Evolutionary conservation across 2,329 filamentous ascomycete genomes (phyloP).

Genomic region (Aspergillus fumigatus): DNA sequence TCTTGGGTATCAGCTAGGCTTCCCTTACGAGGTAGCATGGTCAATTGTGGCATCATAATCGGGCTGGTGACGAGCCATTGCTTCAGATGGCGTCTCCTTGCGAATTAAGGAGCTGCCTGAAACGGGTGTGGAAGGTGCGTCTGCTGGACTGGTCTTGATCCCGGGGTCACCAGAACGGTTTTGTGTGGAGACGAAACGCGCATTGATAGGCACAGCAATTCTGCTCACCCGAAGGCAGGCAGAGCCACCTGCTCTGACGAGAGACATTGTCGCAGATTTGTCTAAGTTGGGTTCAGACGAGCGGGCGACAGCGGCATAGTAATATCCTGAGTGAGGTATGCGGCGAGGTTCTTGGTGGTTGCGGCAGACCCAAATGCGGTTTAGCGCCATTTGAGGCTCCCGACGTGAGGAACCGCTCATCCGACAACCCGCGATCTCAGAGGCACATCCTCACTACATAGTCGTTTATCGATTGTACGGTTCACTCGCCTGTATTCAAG

Average conservation of each 20-base stretch:
- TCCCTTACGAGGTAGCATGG: slow-evolving; percentile 80
- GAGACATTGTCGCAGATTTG: slow-evolving; percentile 53
- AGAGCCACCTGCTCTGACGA: slow-evolving; percentile 53
- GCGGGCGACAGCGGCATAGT: slow-evolving; percentile 28
- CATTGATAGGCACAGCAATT: slow-evolving; percentile 29
- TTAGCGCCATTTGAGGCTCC: slow-evolving; percentile 31
- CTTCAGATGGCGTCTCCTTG: slow-evolving; percentile 47
- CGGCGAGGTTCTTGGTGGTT: slow-evolving; percentile 28
- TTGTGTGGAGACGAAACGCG: slow-evolving; percentile 38
- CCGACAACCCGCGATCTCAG: slow-evolving; percentile 35
- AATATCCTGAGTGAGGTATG: slow-evolving; percentile 27
- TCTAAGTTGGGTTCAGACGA: slow-evolving; percentile 14
- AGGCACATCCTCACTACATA: slow-evolving; percentile 30
- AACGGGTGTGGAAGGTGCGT: slow-evolving; percentile 39
- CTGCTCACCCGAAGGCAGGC: slow-evolving; percentile 31
- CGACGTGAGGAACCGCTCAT: slow-evolving; percentile 24
- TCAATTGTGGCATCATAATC: slow-evolving; percentile 79
- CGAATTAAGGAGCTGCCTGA: slow-evolving; percentile 46
- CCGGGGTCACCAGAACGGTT: slow-evolving; percentile 47
- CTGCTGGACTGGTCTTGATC: slow-evolving; percentile 47
- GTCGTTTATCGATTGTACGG: slow-evolving; percentile 29
- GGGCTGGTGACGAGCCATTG: slow-evolving; percentile 62
- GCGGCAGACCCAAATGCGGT: slow-evolving; percentile 29
- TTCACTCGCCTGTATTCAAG: slow-evolving; percentile 32
- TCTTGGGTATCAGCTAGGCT: slow-evolving; percentile 1